These are phyloP conservation scores for Hanseniaspora lachancei DNA, from an alignment of 805 yeast genomes.

Conservation along the genomic window DNA sequence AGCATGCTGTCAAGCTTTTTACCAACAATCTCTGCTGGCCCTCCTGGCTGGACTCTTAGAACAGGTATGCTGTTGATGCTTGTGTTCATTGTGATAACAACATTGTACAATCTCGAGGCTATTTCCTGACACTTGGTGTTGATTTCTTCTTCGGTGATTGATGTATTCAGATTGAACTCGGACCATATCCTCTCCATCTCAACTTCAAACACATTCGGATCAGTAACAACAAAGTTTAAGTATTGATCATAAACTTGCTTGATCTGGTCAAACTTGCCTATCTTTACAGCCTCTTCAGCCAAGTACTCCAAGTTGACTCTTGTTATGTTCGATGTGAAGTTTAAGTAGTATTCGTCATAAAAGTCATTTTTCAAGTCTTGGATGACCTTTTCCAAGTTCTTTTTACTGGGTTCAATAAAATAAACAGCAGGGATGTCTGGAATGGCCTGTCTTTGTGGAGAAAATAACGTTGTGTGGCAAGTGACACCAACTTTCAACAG, in stretches of 20 bases:
- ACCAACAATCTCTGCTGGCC: constrained; percentile 91
- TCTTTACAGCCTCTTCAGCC: constrained; percentile 65
- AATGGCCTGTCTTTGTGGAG: constrained; percentile 58
- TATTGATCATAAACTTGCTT: constrained; percentile 91
- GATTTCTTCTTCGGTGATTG: constrained; percentile 64
- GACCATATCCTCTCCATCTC: constrained; percentile 51
- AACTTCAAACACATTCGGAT: constrained; percentile 75
- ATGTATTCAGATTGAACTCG: constrained; percentile 47
- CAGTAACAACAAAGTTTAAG: constrained; percentile 81
- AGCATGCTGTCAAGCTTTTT: constrained; percentile 70
- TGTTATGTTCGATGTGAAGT: constrained; percentile 69
- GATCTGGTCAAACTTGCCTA: constrained; percentile 58
- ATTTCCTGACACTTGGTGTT: constrained; percentile 53
- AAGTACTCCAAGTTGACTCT: constrained; percentile 76
- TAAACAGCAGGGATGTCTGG: constrained; percentile 93
- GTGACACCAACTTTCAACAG: constrained; percentile 83
- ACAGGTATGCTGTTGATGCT: constrained; percentile 63
- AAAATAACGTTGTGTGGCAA: constrained; percentile 59
- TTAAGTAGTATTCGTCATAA: constrained; percentile 69
- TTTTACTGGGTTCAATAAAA: constrained; percentile 76
- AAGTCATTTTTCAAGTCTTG: constrained; percentile 61
- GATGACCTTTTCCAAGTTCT: constrained; percentile 55
- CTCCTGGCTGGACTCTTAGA: constrained; percentile 80
- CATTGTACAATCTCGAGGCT: constrained; percentile 68
- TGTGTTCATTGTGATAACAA: constrained; percentile 43